Percentiles rank a stretch among this genome's conserved stretches.
phyloP scores from a whole-genome alignment of 257 asterid genomes.

The Scutellaria galericulata region DNA sequence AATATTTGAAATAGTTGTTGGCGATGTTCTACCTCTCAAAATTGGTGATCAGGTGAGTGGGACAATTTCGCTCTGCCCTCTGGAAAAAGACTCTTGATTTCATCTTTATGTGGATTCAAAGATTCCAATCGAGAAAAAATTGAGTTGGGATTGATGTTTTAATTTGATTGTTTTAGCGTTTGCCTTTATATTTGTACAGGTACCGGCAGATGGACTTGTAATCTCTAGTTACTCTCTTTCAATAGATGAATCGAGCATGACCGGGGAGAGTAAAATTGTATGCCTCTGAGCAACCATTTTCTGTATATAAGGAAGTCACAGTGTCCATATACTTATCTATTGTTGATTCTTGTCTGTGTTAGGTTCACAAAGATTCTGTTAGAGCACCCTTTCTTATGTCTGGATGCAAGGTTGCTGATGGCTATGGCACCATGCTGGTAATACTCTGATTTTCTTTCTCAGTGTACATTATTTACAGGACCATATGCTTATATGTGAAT shows the following conservation, averaged over 20 bases:
- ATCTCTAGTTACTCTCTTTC: conserved; percentile 82
- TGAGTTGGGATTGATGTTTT: conserved; percentile 17
- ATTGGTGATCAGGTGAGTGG: conserved; percentile 93
- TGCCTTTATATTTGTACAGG: conserved; percentile 51
- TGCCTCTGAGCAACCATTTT: conserved; percentile 32
- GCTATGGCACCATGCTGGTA: conserved; percentile 96
- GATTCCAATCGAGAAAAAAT: background rate
- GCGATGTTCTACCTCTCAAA: conserved; percentile 90
- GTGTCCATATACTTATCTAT: conserved; percentile 27
- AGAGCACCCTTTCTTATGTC: conserved; percentile 89
- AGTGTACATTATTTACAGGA: background rate
- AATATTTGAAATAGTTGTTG: conserved; percentile 88
- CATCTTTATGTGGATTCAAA: background rate
- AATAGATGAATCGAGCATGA: conserved; percentile 97
- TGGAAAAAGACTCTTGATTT: background rate
- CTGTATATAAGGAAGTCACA: conserved; percentile 21
- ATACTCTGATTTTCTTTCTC: conserved; percentile 9
- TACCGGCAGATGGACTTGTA: conserved; percentile 95
- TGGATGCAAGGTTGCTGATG: conserved; percentile 97
- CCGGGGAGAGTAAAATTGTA: conserved; percentile 97
- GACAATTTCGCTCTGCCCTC: conserved; percentile 12
- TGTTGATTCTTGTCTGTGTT: conserved; percentile 27
- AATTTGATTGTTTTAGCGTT: conserved; percentile 23
- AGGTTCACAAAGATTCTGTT: conserved; percentile 85
- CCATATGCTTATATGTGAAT: background rate